phyloP scores from a whole-genome alignment of 768 basidiomycete genomes.

The Solioccasus polychromus region DNA sequence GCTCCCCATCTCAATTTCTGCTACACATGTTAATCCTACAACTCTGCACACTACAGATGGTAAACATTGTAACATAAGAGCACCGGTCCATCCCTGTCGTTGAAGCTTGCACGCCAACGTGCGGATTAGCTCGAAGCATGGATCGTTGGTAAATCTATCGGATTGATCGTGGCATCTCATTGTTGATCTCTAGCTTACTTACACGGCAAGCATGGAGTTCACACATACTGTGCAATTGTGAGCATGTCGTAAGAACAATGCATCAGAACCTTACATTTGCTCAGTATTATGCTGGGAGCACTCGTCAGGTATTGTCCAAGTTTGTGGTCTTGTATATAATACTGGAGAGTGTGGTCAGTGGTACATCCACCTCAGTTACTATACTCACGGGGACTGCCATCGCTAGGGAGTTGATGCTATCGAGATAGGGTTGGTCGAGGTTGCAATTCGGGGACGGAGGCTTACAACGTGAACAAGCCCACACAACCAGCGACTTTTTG shows the following conservation, averaged over 20 bases:
- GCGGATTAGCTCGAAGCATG: neutral
- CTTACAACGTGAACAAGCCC: conserved; percentile 16
- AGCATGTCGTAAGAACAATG: too few relatives aligned
- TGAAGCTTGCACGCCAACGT: too few relatives aligned
- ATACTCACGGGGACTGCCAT: conserved; percentile 11
- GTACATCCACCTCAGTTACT: too few relatives aligned
- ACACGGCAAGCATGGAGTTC: too few relatives aligned
- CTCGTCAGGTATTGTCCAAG: neutral
- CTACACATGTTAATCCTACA: too few relatives aligned
- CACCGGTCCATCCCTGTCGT: too few relatives aligned
- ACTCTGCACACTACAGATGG: too few relatives aligned
- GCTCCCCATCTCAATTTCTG: too few relatives aligned
- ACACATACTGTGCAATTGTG: too few relatives aligned
- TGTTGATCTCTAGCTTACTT: conserved; percentile 16
- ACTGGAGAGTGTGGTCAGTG: too few relatives aligned
- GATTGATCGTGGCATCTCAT: neutral
- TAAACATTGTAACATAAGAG: too few relatives aligned
- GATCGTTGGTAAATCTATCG: conserved; percentile 9
- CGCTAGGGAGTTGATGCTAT: conserved; percentile 10
- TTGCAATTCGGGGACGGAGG: neutral
- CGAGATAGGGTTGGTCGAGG: neutral
- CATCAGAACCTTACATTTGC: conserved; percentile 13
- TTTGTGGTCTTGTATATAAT: neutral
- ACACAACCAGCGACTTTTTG: conserved; percentile 7
- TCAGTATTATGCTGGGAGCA: conserved; percentile 12